Percentiles rank a stretch among this genome's conserved stretches.
These are phyloP conservation scores for Omphalotus olearius DNA, from an alignment of 1,284 basidiomycete species.

Conservation along the genomic window DNA sequence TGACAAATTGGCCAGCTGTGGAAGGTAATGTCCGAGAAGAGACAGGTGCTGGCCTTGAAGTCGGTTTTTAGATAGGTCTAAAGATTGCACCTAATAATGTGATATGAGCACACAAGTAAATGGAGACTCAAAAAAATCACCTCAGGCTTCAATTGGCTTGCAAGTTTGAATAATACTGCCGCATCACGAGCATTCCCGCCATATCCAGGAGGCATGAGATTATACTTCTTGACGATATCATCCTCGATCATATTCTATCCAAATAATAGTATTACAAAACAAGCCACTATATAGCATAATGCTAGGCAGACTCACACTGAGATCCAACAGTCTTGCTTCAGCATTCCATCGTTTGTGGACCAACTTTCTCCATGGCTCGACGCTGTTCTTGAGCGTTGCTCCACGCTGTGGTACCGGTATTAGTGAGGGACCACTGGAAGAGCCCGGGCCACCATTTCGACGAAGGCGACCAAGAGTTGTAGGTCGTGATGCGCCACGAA, in stretches of 20 bases:
- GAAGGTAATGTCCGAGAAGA: slow-evolving; percentile 62
- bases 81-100: slow-evolving; percentile 55
- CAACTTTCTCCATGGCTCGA: slow-evolving; percentile 69
- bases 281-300: slow-evolving; percentile 5
- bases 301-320: slow-evolving; percentile 55
- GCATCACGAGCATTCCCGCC: slow-evolving; percentile 61
- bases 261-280: slow-evolving; percentile 1
- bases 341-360: slow-evolving; percentile 68
- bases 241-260: slow-evolving; percentile 61
- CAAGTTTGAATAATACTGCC: slow-evolving; percentile 83
- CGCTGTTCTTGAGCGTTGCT: slow-evolving; percentile 28
- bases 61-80: slow-evolving; percentile 69
- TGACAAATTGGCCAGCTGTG: slow-evolving; percentile 76
- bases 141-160: slow-evolving; percentile 71
- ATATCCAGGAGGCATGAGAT: slow-evolving; percentile 63
- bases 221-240: slow-evolving; percentile 61
- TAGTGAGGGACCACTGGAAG: slow-evolving; percentile 14
- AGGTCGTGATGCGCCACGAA: slow-evolving; percentile 50
- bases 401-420: slow-evolving; percentile 21
- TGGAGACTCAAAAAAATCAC: slow-evolving; percentile 32
- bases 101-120: slow-evolving; percentile 4
- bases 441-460: slow-evolving; percentile 31
- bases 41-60: slow-evolving; percentile 47
- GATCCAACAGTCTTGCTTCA: slow-evolving; percentile 68
- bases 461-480: slow-evolving; percentile 47